A percentile compares a stretch with the other conserved stretches of the same genome.
Conservation (phyloP, 108 stramenopile genomes). For the Epithemia pelagica region DNA sequence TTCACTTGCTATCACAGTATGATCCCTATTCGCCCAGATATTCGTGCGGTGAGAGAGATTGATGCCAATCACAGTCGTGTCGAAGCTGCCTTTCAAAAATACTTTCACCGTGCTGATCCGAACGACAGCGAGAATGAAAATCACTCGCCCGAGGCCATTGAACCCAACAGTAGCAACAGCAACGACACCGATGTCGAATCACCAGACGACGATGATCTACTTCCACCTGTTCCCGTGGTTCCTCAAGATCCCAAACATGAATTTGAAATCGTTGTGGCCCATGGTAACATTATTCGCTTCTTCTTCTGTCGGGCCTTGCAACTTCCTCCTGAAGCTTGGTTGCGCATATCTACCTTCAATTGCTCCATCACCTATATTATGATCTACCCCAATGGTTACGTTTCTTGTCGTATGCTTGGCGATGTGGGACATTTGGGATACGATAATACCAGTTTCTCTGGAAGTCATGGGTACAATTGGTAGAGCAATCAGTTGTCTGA, state of each 20-base stretch:
- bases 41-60: conserved; percentile 14
- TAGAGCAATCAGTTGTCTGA: too few relatives aligned
- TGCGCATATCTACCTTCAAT: conserved; percentile 85
- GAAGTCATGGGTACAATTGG: conserved; percentile 79
- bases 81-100: conserved; percentile 78
- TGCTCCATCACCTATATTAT: conserved; percentile 81
- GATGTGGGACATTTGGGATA: conserved; percentile 84
- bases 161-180: conserved; percentile 16
- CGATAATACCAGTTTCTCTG: conserved; percentile 59
- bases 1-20: not conserved
- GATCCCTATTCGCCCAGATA: conserved; percentile 2
- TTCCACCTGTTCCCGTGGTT: not conserved
- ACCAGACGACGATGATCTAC: not conserved
- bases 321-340: conserved; percentile 88
- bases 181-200: conserved; percentile 9
- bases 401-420: conserved; percentile 81
- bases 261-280: conserved; percentile 90
- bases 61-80: conserved; percentile 78
- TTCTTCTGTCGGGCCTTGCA: conserved; percentile 88
- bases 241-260: conserved; percentile 38
- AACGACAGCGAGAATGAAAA: not conserved
- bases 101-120: conserved; percentile 58
- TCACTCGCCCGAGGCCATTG: conserved; percentile 8
- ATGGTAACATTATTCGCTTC: conserved; percentile 93
- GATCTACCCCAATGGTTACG: conserved; percentile 77